Evolutionary conservation across 257 asterid genomes (phyloP).

Genomic region (Striga asiatica): DNA sequence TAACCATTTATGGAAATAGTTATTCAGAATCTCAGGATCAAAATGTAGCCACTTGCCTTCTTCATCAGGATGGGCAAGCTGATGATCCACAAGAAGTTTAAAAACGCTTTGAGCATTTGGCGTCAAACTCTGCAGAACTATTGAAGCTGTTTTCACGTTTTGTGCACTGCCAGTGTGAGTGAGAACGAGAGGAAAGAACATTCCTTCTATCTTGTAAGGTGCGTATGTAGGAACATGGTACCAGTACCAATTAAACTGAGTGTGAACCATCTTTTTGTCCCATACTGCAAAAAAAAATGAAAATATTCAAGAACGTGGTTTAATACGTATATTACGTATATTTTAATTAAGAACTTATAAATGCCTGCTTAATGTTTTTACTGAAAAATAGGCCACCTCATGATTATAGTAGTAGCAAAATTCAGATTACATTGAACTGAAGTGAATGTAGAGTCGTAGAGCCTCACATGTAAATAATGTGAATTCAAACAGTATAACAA

Average conservation of each 20-base stretch:
- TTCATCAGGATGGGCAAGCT: conserved; percentile 67
- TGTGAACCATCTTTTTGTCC: conserved; percentile 97
- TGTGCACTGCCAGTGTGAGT: conserved; percentile 66
- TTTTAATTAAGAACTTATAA: background rate
- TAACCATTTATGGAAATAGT: background rate
- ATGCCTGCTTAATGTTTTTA: background rate
- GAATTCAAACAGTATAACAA: background rate
- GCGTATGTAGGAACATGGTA: conserved; percentile 86
- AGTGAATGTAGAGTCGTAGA: background rate
- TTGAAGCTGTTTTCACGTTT: conserved; percentile 77
- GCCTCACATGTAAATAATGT: background rate
- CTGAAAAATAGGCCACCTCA: background rate
- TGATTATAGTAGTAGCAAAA: background rate
- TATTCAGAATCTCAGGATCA: background rate
- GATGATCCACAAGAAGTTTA: conserved; percentile 71
- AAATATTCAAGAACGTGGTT: conserved; percentile 3
- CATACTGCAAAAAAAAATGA: conserved; percentile 42
- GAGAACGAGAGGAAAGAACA: conserved; percentile 70
- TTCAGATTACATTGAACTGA: background rate
- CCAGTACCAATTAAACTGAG: conserved; percentile 97
- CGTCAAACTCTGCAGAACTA: conserved; percentile 86
- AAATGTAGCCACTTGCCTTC: conserved; percentile 55
- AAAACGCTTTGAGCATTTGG: conserved; percentile 87
- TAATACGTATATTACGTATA: no score
- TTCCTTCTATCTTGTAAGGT: conserved; percentile 79